phyloP scores from a whole-genome alignment of 805 yeast species.

The Brettanomyces bruxellensis region DNA sequence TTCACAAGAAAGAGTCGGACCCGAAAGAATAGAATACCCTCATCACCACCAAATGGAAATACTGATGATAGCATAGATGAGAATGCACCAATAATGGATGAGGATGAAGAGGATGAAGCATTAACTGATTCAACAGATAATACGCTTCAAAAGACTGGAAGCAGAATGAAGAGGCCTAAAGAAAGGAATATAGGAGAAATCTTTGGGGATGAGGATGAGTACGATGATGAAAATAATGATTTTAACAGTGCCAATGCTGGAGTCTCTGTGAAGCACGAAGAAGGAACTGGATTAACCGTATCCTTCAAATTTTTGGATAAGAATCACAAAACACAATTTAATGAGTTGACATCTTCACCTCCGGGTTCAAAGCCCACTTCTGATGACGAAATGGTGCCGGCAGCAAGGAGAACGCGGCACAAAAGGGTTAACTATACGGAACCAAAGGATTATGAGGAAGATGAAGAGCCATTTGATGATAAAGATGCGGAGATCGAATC shows the following conservation, averaged over 20 bases:
- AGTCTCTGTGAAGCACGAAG: constrained; percentile 7
- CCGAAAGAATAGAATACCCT: not conserved
- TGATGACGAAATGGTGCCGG: not conserved
- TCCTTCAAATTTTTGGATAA: constrained; percentile 11
- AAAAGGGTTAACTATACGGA: constrained; percentile 9
- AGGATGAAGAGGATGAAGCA: constrained; percentile 8
- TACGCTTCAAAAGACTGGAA: not conserved
- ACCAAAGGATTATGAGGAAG: constrained; percentile 14
- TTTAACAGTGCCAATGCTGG: not conserved
- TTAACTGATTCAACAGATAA: not conserved
- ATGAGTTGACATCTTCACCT: not conserved
- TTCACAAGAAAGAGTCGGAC: not conserved
- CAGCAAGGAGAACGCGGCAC: not conserved
- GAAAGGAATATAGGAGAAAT: not conserved
- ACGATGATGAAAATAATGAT: not conserved
- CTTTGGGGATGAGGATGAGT: not conserved
- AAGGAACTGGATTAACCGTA: constrained; percentile 8
- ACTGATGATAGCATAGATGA: constrained; percentile 4
- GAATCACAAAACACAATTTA: constrained; percentile 5
- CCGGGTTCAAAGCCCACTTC: not conserved
- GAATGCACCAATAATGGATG: constrained; percentile 6
- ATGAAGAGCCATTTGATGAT: not conserved
- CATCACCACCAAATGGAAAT: not conserved
- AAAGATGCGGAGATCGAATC: not conserved
- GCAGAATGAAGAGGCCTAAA: not conserved